phyloP scores from a whole-genome alignment of 495 filamentous ascomycete species.

The Amorphotheca resinae region DNA sequence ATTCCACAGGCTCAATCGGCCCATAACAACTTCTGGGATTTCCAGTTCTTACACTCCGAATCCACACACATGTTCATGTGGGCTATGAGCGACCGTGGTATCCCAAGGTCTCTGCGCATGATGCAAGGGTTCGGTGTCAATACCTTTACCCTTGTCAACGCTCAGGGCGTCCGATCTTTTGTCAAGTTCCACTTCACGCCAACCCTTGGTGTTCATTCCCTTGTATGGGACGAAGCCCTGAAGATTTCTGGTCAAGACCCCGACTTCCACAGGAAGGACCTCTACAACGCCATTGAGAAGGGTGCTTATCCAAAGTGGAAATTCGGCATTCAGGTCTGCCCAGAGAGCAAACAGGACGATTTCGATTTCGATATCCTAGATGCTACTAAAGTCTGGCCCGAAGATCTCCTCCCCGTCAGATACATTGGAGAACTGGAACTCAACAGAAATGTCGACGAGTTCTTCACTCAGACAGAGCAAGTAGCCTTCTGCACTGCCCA shows the following conservation, averaged over 20 bases:
- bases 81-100: conserved; percentile 67
- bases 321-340: conserved; percentile 68
- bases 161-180: conserved; percentile 56
- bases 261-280: conserved; percentile 79
- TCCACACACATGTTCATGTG: conserved; percentile 79
- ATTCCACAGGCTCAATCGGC: conserved; percentile 48
- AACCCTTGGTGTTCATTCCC: conserved; percentile 66
- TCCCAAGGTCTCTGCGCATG: conserved; percentile 74
- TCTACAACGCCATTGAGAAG: conserved; percentile 67
- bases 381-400: conserved; percentile 87
- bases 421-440: conserved; percentile 75
- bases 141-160: conserved; percentile 63
- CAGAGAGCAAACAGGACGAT: conserved; percentile 57
- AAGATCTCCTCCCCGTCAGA: conserved; percentile 65
- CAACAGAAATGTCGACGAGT: conserved; percentile 77
- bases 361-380: conserved; percentile 90
- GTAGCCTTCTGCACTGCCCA: conserved; percentile 79
- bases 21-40: conserved; percentile 54
- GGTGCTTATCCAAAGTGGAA: conserved; percentile 68
- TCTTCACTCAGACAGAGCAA: conserved; percentile 75
- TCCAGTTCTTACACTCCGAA: conserved; percentile 53
- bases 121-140: conserved; percentile 91
- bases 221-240: conserved; percentile 82
- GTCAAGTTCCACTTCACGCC: conserved; percentile 79
- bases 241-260: conserved; percentile 75